Evolutionary conservation across 163 green algal genomes (phyloP), one percentile per base, ranked within the genome.

Genomic region (Scenedesmus sp.): DNA sequence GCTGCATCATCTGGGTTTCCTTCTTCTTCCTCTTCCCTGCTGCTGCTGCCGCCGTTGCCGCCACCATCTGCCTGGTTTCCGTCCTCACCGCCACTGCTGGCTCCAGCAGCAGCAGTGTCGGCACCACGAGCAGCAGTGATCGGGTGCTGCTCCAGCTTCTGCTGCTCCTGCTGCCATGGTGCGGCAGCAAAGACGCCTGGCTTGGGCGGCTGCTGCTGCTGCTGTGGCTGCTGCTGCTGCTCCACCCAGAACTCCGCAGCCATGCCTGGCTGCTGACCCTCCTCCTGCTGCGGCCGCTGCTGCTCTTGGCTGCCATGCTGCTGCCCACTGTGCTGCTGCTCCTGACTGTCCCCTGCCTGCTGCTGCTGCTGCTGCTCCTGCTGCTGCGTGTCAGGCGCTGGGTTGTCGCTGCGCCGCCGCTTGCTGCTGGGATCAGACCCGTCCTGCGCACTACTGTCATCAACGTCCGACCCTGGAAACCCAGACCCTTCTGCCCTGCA

Each of bases 351-450:
- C 30, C 30, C 33, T 37, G n/a, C 13, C 51, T 51, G 51, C 82
- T 87, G 82, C 82, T 76, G 81, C 49, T 86, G 80, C 44, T 86
- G 81, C 56, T 87, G 82, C 82, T 76, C 51, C 49, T 86, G 80
- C 44, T 86, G 81, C 56, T 76, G 65, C 65, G 26, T 7, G 26
- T 30, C 65, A 76, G 65, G 7, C 24, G 16, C 6, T 18, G 2
- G 3, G 30, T 76, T 40, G 65, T 30, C 65, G 18, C 40, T 84
- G 78, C 43, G 40, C 35, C 2, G 80, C 43, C 46, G 80, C 80
- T 40, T 72, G 80, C 80, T 86, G 43, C 80, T 85, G 79, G 43
- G 30, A 12, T 49, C 70, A 44, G 37, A 35, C 0, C 78, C 78
- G 16, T 53, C 65, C 30, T 78, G 44, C 85, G 33, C 44, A 78